A percentile compares a stretch with the other conserved stretches of the same genome.
phyloP scores from a whole-genome alignment of 1,284 basidiomycete genomes.

The Malassezia brasiliensis region DNA sequence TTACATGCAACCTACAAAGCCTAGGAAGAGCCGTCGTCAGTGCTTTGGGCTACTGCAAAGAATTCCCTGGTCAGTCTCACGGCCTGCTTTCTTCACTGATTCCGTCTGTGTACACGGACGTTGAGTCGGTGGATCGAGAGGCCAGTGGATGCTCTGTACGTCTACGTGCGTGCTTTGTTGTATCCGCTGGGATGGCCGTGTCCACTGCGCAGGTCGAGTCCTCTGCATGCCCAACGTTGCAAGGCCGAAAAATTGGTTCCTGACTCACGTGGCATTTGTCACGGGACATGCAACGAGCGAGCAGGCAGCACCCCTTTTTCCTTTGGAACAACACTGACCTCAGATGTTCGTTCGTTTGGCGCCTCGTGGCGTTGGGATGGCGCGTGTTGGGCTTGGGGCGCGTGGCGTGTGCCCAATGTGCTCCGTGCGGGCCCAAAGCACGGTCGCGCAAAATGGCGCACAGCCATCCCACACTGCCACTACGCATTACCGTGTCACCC shows the following conservation, averaged over 20 bases:
- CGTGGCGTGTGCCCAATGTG: not conserved
- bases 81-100: constrained; percentile 15
- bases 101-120: constrained; percentile 6
- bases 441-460: not conserved
- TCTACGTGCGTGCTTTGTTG: not conserved
- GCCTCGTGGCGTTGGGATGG: not conserved
- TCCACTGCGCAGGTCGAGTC: constrained; percentile 11
- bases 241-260: constrained; percentile 17
- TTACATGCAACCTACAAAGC: constrained; percentile 38
- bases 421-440: constrained; percentile 6
- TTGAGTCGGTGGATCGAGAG: constrained; percentile 20
- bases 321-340: not conserved
- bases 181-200: not conserved
- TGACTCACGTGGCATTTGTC: constrained; percentile 6
- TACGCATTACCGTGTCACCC: constrained; percentile 74
- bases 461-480: constrained; percentile 22
- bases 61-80: constrained; percentile 7
- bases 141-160: not conserved
- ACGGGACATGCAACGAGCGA: not conserved
- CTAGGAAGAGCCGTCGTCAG: constrained; percentile 49
- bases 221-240: not conserved
- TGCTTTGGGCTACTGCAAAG: constrained; percentile 3
- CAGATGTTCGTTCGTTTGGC: not conserved
- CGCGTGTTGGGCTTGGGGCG: not conserved
- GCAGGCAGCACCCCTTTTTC: too few relatives aligned